Base-by-base conservation (phyloP, 352 stramenopile species). In the Thraustochytrium striatum region DNA sequence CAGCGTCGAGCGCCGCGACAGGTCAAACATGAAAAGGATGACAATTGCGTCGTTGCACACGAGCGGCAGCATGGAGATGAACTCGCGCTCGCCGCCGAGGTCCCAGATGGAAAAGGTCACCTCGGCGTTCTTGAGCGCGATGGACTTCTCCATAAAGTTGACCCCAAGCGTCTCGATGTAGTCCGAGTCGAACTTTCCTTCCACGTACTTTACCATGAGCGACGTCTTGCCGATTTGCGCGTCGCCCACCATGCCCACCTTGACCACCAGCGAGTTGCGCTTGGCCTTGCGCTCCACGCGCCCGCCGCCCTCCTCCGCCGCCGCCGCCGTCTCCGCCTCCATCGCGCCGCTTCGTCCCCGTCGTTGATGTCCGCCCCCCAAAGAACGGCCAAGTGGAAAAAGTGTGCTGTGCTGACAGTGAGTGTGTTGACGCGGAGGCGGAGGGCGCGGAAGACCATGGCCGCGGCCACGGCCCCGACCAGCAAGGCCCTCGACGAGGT, bases 51-150 rank as follows among this genome's bases (percentile, higher is more conserved):
- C 92, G 79, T 97, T 97, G 88, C 92, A 97, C 25, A 97, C 91
- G 16, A 97, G 89, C 47, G 92, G 92, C 25, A 97, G 87, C 92
- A 97, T 97, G 72, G 87, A 94, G 73, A 96, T 93, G 78, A 97
- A 97, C 82, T 97, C 91, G 33, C 91, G 88, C 78, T 96, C 91
- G 32, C 92, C 92, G 11, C 92, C 92, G 35, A 97, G 83, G 78
- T 97, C 92, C 92, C 92, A 97, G 72, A 97, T 97, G 75, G 90
- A 95, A 82, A 97, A 97, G 36, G 91, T 97, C 73, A 97, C 95
- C 84, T 97, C 91, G 16, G 92, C 96, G 72, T 97, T 96, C 43
- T 91, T 89, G 61, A 97, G 81, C 44, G 90, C 92, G 69, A 97
- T 95, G 1, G 89, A 95, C 83, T 97, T 97, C 84, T 97, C 92